Base-by-base conservation (phyloP, 2,329 filamentous ascomycete species). In the Chaetomium sp. region DNA sequence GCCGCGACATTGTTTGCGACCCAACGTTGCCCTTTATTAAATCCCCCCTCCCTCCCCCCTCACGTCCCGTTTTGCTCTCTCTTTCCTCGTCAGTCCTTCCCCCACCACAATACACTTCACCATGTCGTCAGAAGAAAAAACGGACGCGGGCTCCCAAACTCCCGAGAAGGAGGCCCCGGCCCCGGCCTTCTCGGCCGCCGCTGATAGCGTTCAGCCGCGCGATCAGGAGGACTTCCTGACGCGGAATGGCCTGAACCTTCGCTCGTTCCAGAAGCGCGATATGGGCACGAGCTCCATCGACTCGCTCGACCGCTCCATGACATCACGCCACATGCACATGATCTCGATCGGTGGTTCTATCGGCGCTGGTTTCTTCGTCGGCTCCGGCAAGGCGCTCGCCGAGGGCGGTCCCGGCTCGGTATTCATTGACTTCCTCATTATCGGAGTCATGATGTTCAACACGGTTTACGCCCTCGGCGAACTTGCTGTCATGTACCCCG, bases 321-420 rank as follows among this genome's bases (percentile, higher is more conserved):
- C 84, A 78, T 77, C 79, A 59, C 82, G 85, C 68, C 85, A 87
- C 75, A 75, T 87, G 69, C 82, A 87, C 76, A 86, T 87, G 84
- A 87, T 87, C 75, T 83, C 84, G 71, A 85, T 87, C 63, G 84
- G 84, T 72, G 85, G 84, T 65, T 85, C 84, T 35, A 87, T 87
- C 63, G 85, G 85, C 74, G 85, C 85, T 73, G 85, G 85, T 77
- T 85, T 87, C 78, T 87, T 87, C 74, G 85, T 87, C 72, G 84
- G 85, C 70, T 85, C 84, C 42, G 85, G 85, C 69, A 73, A 76
- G 69, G 84, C 85, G 55, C 75, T 87, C n/a, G 72, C 72, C 67
- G 80, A 76, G 64, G 85, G 84, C 76, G 77, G 81, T 5, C 81
- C 81, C 31, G 80, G 72, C 4, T 77, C 78, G 27, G 70, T 83